Conservation (phyloP, 208 protist species). For the Trypanosoma mega region DNA sequence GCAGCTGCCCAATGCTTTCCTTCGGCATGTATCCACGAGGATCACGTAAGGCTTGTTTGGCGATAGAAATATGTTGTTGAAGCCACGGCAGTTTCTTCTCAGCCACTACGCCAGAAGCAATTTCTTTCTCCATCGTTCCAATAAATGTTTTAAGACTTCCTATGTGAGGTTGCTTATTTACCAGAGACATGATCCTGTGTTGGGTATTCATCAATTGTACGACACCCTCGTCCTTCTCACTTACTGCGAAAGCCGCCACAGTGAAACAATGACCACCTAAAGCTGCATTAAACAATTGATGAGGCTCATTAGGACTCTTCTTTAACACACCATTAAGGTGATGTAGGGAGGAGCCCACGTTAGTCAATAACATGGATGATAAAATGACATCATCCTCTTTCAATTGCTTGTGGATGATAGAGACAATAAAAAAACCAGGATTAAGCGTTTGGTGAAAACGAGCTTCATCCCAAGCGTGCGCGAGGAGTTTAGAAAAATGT, state of each 20-base stretch:
- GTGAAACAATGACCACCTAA: slow-evolving; percentile 56
- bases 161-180: slow-evolving; percentile 42
- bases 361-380: slow-evolving; percentile 61
- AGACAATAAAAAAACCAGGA: slow-evolving; percentile 43
- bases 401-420: slow-evolving; percentile 54
- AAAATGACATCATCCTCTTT: slow-evolving; percentile 48
- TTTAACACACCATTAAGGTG: slow-evolving; percentile 40
- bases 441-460: slow-evolving; percentile 11
- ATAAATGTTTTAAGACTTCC: slow-evolving; percentile 49
- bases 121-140: slow-evolving; percentile 41
- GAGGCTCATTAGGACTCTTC: slow-evolving; percentile 30
- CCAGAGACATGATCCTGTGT: slow-evolving; percentile 37
- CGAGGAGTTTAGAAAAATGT: slow-evolving; percentile 23
- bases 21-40: slow-evolving; percentile 6
- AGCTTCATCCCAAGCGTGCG: slow-evolving; percentile 11
- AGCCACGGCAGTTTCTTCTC: slow-evolving; percentile 3
- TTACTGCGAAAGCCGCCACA: slow-evolving; percentile 40
- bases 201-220: slow-evolving; percentile 58
- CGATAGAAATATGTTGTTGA: not conserved
- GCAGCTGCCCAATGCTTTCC: slow-evolving; percentile 4
- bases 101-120: slow-evolving; percentile 7
- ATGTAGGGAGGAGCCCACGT: slow-evolving; percentile 28
- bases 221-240: slow-evolving; percentile 26
- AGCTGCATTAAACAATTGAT: slow-evolving; percentile 46
- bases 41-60: slow-evolving; percentile 10